Percentiles rank a stretch among this genome's conserved stretches.
phyloP scores from a whole-genome alignment of 148 eudicot genomes.

The Salicornia ramosissima region DNA sequence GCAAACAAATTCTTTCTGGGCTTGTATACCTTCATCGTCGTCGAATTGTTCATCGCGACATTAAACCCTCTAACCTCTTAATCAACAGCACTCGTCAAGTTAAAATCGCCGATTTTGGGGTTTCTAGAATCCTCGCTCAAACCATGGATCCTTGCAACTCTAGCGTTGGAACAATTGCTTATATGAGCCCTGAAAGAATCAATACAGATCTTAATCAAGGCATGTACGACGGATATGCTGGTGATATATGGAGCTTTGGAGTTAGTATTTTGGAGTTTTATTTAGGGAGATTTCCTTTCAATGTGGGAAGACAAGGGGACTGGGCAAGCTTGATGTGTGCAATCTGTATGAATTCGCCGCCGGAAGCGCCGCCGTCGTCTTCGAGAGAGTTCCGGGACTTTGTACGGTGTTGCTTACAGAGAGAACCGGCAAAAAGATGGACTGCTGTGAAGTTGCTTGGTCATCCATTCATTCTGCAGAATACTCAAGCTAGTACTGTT shows the following conservation, averaged over 20 bases:
- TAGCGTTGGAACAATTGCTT: constrained; percentile 79
- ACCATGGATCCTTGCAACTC: constrained; percentile 89
- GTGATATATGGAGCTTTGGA: constrained; percentile 89
- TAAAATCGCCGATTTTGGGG: constrained; percentile 82
- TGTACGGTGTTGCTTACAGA: constrained; percentile 63
- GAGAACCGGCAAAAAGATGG: constrained; percentile 75
- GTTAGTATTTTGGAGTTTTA: constrained; percentile 76
- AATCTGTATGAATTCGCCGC: constrained; percentile 70
- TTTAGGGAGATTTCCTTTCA: constrained; percentile 65
- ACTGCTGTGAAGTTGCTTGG: constrained; percentile 41
- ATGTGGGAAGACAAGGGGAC: constrained; percentile 61
- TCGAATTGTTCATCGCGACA: constrained; percentile 71
- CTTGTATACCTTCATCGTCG: constrained; percentile 55
- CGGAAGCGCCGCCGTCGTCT: constrained; percentile 61
- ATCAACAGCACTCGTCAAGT: constrained; percentile 44
- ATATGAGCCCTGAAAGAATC: constrained; percentile 82
- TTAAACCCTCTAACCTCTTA: constrained; percentile 70
- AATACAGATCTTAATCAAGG: constrained; percentile 84
- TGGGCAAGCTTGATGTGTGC: constrained; percentile 87
- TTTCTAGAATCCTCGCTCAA: constrained; percentile 50
- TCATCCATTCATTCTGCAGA: constrained; percentile 56
- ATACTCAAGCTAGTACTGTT: constrained; percentile 1
- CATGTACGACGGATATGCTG: constrained; percentile 66
- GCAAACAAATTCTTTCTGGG: constrained; percentile 57
- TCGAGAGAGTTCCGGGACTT: constrained; percentile 67